Evolutionary conservation across 1,284 basidiomycete species (phyloP), one percentile per base, ranked within the genome.

Genomic region (Sanghuangporus baumii): DNA sequence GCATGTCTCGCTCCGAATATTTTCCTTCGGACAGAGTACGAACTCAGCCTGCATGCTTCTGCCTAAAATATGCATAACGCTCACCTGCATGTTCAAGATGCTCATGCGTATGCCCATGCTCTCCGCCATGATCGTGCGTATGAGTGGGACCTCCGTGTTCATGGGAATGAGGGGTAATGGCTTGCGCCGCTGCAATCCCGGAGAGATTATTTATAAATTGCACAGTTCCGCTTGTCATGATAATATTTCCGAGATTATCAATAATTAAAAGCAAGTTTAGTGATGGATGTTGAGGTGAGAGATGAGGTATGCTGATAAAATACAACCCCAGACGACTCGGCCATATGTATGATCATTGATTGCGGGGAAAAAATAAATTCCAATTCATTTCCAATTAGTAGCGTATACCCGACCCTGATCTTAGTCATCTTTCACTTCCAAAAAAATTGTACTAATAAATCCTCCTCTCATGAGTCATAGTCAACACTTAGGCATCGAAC

Each of bases 21-120:
- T 94, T 98, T 55, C 96, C 96, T 90, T 73, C 58, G 34, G 46
- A 20, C 26, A 36, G n/a, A 26, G 11, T 12, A 60, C 36, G 7
- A 40, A 23, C 65, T 66, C 31, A 63, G 57, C 63, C 66, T 57
- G 16, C n/a, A 41, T 18, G 16, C 43, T n/a, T 46, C 43, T 4
- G 16, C 16, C 48, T 65, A 60, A 68, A 66, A 14, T 23, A 20
- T 47, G 60, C 40, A 60, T 41, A 41, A 46, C 34, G 26, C 79
- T 60, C 71, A 91, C 93, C 94, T 63, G 94, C 82, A 76, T 95
- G 81, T 60, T 96, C 93, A 57, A 96, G 80, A 69, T 92, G 89
- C 67, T 95, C 94, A 73, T 96, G 94, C 0, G 93, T 94, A 70
- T 96, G 94, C 1, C 93, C 93, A 71, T 95, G 93, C 64, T 93